Evolutionary conservation across 2,329 filamentous ascomycete species (phyloP), one percentile per base, ranked within the genome.

Genomic region (Aspergillus intermedius): DNA sequence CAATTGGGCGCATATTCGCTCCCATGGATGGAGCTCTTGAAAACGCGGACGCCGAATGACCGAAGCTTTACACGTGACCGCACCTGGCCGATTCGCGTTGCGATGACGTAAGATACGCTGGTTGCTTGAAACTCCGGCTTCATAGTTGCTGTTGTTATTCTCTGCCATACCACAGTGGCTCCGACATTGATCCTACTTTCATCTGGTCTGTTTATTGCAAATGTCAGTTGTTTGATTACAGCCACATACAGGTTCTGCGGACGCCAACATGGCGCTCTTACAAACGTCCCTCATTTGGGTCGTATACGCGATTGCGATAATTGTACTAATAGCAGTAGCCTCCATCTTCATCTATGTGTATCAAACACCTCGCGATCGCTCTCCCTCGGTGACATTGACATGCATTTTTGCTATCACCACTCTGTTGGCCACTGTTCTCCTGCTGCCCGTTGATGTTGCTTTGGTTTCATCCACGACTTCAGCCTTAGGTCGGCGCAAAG

Each of bases 221-320:
- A 22, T 40, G 37, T 9, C 7, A 12, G 7, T 40, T 13, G 7
- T 19, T 40, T 40, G 15, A 40, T 19, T 40, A 8, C 9, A 21
- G 10, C 19, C 17, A 21, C 10, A 10, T 19, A 7, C 17, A 40
- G 17, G 44, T 35, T 42, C 34, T 44, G 22, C 19, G 35, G 25
- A 34, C 37, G 51, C 47, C 50, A 59, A 49, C 54, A 84, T 84
- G 81, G 79, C 79, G 44, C 75, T 93, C 65, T 81, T 96, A 54
- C 90, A 94, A 68, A 87, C 86, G 48, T 88, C 87, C 63, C 78
- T 97, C 57, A 97, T 97, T 69, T 98, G 93, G 93, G 84, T 93
- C 53, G 82, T 91, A 47, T 98, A 97, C 69, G 88, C 86, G 52
- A 80, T 91, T 51, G 91, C 88, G 48, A 78, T 97, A 44, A 84